Base-by-base conservation (phyloP, 345 rosid species). In the Eucalyptus pumila region DNA sequence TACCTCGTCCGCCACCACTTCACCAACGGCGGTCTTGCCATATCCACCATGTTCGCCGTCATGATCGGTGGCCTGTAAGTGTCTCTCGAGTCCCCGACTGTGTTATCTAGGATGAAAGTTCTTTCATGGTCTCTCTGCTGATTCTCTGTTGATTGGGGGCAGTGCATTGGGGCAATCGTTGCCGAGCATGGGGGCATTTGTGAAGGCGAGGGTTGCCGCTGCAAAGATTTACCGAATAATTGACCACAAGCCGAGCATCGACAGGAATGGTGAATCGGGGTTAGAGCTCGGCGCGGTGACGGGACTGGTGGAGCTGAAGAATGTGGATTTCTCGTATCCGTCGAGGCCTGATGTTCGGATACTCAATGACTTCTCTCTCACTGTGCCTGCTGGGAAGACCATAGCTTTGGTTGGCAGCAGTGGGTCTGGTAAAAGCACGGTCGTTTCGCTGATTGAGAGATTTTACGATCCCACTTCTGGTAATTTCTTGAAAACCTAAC, bases 321-420 rank as follows among this genome's bases (percentile, higher is more conserved):
- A 94, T 88, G 97, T 97, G 30, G 96, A 97, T 90, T 97, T 97
- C 90, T 92, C 98, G 10, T 97, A 97, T 45, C 99, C 99, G 8
- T 96, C 99, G 48, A 95, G 99, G 92, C 97, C 96, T 19, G 98
- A 96, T 87, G 96, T 94, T 27, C 94, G 86, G 89, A 92, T 97
- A 80, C 98, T 97, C 34, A 94, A 96, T 91, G 92, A 95, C 62
- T 96, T 97, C 90, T 93, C 93, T 15, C 95, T 97, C n/a, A 94
- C 90, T 48, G 99, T 97, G 88, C 98, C 99, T 0, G 98, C 99
- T 6, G 99, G 99, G 44, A 97, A 95, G 92, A 97, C 99, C 51
- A 96, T 97, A 76, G 99, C 99, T 91, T 93, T 97, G 92, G 99
- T 96, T 26, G 99, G 99, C 76, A 97, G 99, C 93, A 97, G 99